Evolutionary conservation across 129 eudicot genomes (phyloP).

Genomic region (Mikania micrantha): DNA sequence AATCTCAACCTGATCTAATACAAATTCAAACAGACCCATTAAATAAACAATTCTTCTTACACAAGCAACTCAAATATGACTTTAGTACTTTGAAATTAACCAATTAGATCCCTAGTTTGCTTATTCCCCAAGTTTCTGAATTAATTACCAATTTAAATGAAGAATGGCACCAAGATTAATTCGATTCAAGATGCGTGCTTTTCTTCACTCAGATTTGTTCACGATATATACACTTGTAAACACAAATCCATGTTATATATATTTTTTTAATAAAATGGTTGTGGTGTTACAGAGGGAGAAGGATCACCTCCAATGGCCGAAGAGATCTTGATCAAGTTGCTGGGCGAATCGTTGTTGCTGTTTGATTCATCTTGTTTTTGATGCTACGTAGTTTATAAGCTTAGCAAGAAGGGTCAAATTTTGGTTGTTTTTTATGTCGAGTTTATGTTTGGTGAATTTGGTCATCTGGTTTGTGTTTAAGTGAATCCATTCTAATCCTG

Average conservation of each 20-base stretch:
- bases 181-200: not conserved
- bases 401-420: slow-evolving; percentile 12
- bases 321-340: slow-evolving; percentile 65
- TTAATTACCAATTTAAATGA: not conserved
- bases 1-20: no score
- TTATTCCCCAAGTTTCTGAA: no score
- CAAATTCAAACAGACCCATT: no score
- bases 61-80: no score
- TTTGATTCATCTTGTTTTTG: slow-evolving; percentile 16
- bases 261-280: not conserved
- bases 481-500: not conserved
- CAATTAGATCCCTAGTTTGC: no score
- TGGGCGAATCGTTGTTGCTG: slow-evolving; percentile 41
- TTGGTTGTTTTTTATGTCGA: slow-evolving; percentile 10
- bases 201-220: not conserved
- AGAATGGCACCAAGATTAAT: not conserved
- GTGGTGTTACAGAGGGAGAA: slow-evolving; percentile 38
- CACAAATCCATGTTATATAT: not conserved
- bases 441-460: slow-evolving; percentile 7
- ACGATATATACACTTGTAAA: not conserved
- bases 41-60: no score
- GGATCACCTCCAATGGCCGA: slow-evolving; percentile 47
- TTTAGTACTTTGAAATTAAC: no score
- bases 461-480: slow-evolving; percentile 2
- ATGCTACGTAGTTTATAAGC: slow-evolving; percentile 24